Evolutionary conservation across 1,284 basidiomycete species (phyloP).

Genomic region (Coniferiporia weirii): DNA sequence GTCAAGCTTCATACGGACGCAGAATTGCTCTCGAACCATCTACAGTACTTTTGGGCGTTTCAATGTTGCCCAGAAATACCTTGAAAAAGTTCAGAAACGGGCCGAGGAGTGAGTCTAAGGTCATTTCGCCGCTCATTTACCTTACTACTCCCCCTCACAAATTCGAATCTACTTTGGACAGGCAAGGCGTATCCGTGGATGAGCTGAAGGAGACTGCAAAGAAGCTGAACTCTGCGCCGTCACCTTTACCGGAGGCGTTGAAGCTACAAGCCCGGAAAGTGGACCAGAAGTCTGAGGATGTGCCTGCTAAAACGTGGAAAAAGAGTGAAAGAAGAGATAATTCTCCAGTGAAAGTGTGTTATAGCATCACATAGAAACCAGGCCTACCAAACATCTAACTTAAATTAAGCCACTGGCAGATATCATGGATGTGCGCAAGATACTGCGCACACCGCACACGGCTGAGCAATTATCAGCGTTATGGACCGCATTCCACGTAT

Average conservation of each 20-base stretch:
- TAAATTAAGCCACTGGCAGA: conserved; percentile 65
- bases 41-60: not conserved
- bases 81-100: conserved; percentile 39
- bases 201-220: conserved; percentile 35
- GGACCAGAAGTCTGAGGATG: conserved; percentile 13
- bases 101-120: conserved; percentile 40
- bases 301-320: conserved; percentile 18
- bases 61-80: conserved; percentile 34
- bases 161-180: conserved; percentile 21
- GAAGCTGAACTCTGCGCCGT: conserved; percentile 23
- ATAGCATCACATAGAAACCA: conserved; percentile 4
- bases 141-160: conserved; percentile 4
- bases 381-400: conserved; percentile 8
- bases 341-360: conserved; percentile 59
- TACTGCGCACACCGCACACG: conserved; percentile 68
- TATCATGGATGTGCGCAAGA: conserved; percentile 72
- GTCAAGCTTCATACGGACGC: not conserved
- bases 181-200: conserved; percentile 39
- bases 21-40: not conserved
- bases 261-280: conserved; percentile 24
- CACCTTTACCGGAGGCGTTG: conserved; percentile 23
- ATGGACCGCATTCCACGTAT: conserved; percentile 87
- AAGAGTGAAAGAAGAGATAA: conserved; percentile 49
- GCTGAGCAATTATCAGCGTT: conserved; percentile 68
- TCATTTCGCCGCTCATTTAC: conserved; percentile 1